Conservation (phyloP, 306 rosid genomes). For the Trichosanthes cucumerina region DNA sequence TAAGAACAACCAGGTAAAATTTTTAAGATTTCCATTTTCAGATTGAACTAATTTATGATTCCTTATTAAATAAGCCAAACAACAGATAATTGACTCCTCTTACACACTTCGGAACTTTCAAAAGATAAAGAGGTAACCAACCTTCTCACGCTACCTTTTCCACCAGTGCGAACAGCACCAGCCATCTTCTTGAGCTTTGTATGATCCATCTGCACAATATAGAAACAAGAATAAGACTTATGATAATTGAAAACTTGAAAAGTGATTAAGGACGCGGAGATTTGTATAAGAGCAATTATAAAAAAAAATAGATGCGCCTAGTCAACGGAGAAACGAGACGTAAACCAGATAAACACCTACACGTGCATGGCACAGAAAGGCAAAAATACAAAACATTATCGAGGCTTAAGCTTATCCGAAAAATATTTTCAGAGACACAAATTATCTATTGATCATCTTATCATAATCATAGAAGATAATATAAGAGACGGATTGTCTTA, state of each 20-base stretch:
- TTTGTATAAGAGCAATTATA: background rate
- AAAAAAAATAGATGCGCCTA: background rate
- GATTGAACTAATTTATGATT: background rate
- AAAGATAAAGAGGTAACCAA: conserved; percentile 4
- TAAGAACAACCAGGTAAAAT: background rate
- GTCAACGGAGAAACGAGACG: background rate
- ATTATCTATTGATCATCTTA: background rate
- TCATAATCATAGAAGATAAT: background rate
- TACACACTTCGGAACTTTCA: background rate
- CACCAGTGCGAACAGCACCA: conserved; percentile 93
- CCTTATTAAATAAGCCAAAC: background rate
- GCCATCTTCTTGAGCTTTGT: conserved; percentile 86
- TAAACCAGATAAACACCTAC: background rate
- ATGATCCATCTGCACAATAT: conserved; percentile 54
- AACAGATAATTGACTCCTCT: background rate
- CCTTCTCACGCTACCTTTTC: conserved; percentile 95
- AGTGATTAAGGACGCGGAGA: background rate
- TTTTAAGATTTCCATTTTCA: no score
- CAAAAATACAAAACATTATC: no score
- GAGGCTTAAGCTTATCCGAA: background rate
- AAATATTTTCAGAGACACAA: background rate
- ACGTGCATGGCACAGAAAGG: background rate
- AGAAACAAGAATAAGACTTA: background rate
- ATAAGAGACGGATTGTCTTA: background rate
- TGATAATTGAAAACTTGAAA: background rate